These are phyloP conservation scores for Dendrocalamus latiflorus DNA, from an alignment of 202 grass and related monocot species.

Conservation along the genomic window DNA sequence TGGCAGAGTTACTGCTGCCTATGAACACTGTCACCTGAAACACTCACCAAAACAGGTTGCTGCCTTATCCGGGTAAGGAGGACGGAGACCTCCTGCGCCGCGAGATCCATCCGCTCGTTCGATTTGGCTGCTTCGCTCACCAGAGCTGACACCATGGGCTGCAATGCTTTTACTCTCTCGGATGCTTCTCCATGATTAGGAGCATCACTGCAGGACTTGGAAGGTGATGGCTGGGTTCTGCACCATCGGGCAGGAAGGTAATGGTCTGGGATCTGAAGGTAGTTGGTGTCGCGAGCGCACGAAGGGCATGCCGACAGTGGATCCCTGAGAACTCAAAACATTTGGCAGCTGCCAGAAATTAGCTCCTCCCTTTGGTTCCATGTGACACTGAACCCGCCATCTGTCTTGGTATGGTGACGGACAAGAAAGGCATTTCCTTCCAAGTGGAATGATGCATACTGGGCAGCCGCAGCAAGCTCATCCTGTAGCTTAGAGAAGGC, in stretches of 20 bases:
- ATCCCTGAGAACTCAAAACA: constrained; percentile 72
- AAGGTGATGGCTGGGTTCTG: constrained; percentile 12
- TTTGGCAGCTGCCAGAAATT: constrained; percentile 63
- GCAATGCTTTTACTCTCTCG: constrained; percentile 27
- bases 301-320: constrained; percentile 54
- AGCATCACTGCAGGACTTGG: constrained; percentile 15
- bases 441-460: constrained; percentile 49
- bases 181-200: constrained; percentile 9
- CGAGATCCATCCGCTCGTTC: constrained; percentile 52
- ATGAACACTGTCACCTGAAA: constrained; percentile 20
- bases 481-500: constrained; percentile 64
- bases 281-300: constrained; percentile 49
- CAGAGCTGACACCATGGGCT: constrained; percentile 44
- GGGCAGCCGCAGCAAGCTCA: constrained; percentile 47
- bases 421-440: constrained; percentile 56
- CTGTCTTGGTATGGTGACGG: constrained; percentile 41
- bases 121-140: constrained; percentile 64
- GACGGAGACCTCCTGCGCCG: constrained; percentile 38
- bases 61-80: constrained; percentile 47
- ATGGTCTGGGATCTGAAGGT: constrained; percentile 56
- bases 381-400: constrained; percentile 27
- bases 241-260: constrained; percentile 55
- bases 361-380: no score
- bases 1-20: neutral
- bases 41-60: constrained; percentile 13